A percentile compares a stretch with the other conserved stretches of the same genome.
These are phyloP conservation scores for Polychytrium aggregatum DNA, from an alignment of 192 early-diverging fungal species.

Conservation along the genomic window DNA sequence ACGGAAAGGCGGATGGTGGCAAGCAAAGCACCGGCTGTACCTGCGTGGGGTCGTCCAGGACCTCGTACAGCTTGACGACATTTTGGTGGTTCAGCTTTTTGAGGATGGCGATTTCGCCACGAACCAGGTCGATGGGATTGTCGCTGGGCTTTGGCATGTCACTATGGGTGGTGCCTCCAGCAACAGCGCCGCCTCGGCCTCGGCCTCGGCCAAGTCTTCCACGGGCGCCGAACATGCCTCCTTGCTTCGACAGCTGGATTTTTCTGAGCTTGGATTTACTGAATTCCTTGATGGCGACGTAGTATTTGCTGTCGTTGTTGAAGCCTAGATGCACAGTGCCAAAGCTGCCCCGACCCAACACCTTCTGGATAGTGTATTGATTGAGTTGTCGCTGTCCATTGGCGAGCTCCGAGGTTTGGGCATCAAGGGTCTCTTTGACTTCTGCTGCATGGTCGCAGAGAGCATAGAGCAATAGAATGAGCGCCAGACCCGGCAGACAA, in stretches of 20 bases:
- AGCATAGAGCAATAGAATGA: no score
- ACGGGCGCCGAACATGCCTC: slow-evolving; percentile 24
- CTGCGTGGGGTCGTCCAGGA: slow-evolving; percentile 77
- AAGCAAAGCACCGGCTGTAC: slow-evolving; percentile 32
- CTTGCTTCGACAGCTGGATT: slow-evolving; percentile 47
- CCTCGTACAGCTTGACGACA: slow-evolving; percentile 81
- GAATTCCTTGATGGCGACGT: slow-evolving; percentile 92
- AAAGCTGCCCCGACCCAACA: slow-evolving; percentile 79
- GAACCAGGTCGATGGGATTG: slow-evolving; percentile 78
- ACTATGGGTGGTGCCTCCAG: slow-evolving; percentile 16
- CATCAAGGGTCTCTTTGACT: slow-evolving; percentile 47
- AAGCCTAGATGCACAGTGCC: slow-evolving; percentile 74
- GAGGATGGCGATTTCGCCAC: slow-evolving; percentile 81
- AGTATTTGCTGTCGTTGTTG: slow-evolving; percentile 34
- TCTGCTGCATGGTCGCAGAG: no score
- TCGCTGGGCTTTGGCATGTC: slow-evolving; percentile 32
- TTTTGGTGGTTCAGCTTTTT: slow-evolving; percentile 89
- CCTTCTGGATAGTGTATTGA: slow-evolving; percentile 65
- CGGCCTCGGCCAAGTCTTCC: slow-evolving; percentile 30
- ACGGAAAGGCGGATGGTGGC: background rate
- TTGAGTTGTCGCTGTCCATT: slow-evolving; percentile 68
- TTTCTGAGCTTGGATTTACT: slow-evolving; percentile 69
- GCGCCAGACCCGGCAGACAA: no score
- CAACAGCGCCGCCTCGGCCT: slow-evolving; percentile 18
- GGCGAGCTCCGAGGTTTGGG: slow-evolving; percentile 54